Evolutionary conservation across 805 yeast species (phyloP), one percentile per base, ranked within the genome.

Genomic region (Wickerhamomyces strasburgensis): DNA sequence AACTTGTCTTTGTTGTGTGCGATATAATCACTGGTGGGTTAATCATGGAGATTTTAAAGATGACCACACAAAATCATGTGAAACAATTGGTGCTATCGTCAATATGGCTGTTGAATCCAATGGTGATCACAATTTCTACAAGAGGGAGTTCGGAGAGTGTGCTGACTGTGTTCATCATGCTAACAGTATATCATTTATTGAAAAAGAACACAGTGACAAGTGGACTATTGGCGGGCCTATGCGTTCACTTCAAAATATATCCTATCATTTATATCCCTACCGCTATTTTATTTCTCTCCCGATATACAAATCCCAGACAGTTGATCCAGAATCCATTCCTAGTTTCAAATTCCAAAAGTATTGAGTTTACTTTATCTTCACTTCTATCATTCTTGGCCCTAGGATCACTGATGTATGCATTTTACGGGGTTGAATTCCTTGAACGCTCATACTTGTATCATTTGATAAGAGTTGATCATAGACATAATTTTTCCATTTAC

Each of bases 71-170:
- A 2, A 8, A 19, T 3, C 46, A 59, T 19, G 8, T 50, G 5
- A 64, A 62, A 32, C 64, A 67, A n/a, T 40, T 71, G 5, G 44
- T 65, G 5, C 65, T 78, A 29, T 58, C 79, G 10, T 59, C 81
- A 3, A 62, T 90, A 5, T 93, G 98, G 98, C 67, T 93, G 14
- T 67, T 87, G 48, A 93, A 93, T 56, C 98, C 98, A 13, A 84
- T 93, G 93, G 98, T 89, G 1, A 76, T 82, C 23, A 87, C 95
- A 1, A 93, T 93, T 33, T 80, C 90, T 46, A 87, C 97, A 0
- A 68, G 98, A 31, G 98, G 98, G 1, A 84, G 93, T 19, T 83
- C 96, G 0, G 98, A 93, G 54, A 88, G 96, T 43, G 69, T 93
- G 1, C 60, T 93, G 31, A 86, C 94, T 2, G 88, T 85, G 23